phyloP scores from a whole-genome alignment of 345 rosid species.

The Citrus australasica region DNA sequence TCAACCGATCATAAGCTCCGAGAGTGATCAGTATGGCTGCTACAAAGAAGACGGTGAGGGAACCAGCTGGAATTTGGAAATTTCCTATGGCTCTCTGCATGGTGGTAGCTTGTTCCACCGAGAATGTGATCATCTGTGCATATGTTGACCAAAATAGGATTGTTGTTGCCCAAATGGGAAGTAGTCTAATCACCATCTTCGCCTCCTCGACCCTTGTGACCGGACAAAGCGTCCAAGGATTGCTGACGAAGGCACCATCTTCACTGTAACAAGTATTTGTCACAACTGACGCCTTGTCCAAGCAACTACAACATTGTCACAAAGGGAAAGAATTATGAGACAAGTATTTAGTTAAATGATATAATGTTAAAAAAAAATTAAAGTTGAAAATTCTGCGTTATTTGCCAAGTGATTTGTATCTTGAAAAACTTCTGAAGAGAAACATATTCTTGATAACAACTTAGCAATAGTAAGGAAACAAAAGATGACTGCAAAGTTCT shows the following conservation, averaged over 20 bases:
- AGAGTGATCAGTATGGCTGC: constrained; percentile 46
- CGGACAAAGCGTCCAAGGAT: constrained; percentile 52
- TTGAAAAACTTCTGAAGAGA: not conserved
- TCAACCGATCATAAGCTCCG: constrained; percentile 49
- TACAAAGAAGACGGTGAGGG: constrained; percentile 56
- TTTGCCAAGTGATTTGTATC: not conserved
- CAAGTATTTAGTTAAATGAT: not conserved
- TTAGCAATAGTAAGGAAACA: not conserved
- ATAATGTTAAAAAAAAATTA: not conserved
- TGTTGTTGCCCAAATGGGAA: constrained; percentile 72
- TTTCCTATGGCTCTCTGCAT: constrained; percentile 49
- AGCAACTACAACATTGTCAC: constrained; percentile 30
- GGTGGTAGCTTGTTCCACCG: constrained; percentile 73
- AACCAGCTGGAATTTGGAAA: constrained; percentile 65
- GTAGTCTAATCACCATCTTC: constrained; percentile 47
- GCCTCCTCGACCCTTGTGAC: constrained; percentile 64
- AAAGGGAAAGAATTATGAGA: not conserved
- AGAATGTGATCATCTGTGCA: constrained; percentile 73
- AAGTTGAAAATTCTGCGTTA: not conserved
- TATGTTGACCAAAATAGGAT: constrained; percentile 56
- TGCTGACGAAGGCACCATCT: constrained; percentile 16
- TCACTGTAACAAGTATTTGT: constrained; percentile 31
- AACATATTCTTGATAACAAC: not conserved
- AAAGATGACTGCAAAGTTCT: not conserved
- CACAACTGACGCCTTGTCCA: constrained; percentile 60